phyloP scores from a whole-genome alignment of 306 rosid species.

The Trichosanthes cucumerina region DNA sequence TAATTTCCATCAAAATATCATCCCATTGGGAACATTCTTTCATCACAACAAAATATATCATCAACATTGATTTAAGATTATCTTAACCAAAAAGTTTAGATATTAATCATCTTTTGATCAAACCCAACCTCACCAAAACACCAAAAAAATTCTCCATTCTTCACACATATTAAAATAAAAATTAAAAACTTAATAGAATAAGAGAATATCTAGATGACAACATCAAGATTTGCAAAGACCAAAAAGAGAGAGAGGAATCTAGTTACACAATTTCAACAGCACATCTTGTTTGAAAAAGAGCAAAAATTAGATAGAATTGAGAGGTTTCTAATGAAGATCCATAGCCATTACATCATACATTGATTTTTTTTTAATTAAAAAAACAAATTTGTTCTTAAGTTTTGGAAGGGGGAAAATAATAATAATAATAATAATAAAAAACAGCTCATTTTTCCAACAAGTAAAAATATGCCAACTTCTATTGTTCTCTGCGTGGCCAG shows the following conservation, averaged over 20 bases:
- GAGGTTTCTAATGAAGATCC: neutral
- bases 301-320: neutral
- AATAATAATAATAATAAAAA: no score
- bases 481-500: neutral
- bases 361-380: neutral
- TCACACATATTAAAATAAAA: neutral
- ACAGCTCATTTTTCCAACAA: neutral
- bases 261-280: neutral
- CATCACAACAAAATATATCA: neutral
- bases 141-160: neutral
- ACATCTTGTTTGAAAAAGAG: neutral
- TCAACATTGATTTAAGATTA: neutral
- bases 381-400: neutral
- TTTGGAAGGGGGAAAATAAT: neutral
- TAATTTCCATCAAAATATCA: neutral
- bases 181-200: neutral
- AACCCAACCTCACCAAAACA: neutral
- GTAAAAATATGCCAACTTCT: slow-evolving; percentile 1
- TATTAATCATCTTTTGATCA: neutral
- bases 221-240: slow-evolving; percentile 1
- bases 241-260: neutral
- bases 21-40: neutral
- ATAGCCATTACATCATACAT: neutral
- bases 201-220: slow-evolving; percentile 11
- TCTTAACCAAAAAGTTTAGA: neutral